Evolutionary conservation across 148 eudicot species (phyloP).

Genomic region (Bassia scoparia): DNA sequence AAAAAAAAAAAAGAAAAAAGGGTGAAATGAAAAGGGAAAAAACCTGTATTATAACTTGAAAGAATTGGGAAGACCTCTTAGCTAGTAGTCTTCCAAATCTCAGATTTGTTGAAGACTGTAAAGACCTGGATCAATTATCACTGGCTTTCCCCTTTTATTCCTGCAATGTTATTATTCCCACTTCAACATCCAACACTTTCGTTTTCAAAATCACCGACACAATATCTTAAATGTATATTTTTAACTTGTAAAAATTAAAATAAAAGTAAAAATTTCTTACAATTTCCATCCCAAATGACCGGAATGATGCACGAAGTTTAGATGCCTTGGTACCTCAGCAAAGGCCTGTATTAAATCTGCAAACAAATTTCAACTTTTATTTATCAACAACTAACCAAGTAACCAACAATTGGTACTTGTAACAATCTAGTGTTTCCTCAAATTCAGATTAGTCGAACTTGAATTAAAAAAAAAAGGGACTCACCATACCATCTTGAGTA

Average conservation of each 20-base stretch:
- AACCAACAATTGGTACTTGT: too few species aligned
- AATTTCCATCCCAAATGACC: conserved; percentile 90
- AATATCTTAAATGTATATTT: not conserved
- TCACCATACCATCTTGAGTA: conserved; percentile 99
- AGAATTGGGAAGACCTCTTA: conserved; percentile 84
- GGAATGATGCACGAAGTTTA: conserved; percentile 75
- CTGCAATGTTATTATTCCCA: conserved; percentile 28
- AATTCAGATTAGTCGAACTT: too few species aligned
- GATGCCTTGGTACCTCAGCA: conserved; percentile 68
- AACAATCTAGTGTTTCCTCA: too few species aligned
- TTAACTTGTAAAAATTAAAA: not conserved
- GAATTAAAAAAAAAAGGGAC: conserved; percentile 29
- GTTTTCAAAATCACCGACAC: conserved; percentile 6
- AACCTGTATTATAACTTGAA: conserved; percentile 93
- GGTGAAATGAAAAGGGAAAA: too few species aligned
- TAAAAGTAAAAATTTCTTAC: conserved; percentile 40
- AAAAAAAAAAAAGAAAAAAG: too few species aligned
- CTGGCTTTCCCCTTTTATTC: conserved; percentile 86
- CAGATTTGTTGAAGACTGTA: conserved; percentile 73
- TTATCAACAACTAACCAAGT: not conserved
- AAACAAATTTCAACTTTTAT: not conserved
- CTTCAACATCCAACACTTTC: not conserved
- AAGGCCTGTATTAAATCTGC: conserved; percentile 91
- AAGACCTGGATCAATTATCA: conserved; percentile 83
- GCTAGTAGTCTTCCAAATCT: conserved; percentile 87